Percentiles rank a stretch among this genome's conserved stretches.
phyloP scores from a whole-genome alignment of 1,284 basidiomycete species.

The Fereydounia khargensis region DNA sequence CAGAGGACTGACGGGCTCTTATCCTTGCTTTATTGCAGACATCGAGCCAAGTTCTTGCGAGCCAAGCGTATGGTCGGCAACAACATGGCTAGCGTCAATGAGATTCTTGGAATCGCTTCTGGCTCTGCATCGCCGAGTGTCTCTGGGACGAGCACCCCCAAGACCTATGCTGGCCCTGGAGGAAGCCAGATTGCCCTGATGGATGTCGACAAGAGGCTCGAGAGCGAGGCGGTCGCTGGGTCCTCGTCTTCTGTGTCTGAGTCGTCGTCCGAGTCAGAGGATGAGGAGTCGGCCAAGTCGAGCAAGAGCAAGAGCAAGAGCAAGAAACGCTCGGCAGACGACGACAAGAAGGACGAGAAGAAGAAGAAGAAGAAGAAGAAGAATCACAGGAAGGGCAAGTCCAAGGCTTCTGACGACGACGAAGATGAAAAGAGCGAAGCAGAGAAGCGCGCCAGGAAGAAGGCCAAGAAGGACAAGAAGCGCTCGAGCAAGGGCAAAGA shows the following conservation, averaged over 20 bases:
- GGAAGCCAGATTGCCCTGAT: conserved; percentile 25
- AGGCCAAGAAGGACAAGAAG: conserved; percentile 23
- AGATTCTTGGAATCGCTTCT: conserved; percentile 49
- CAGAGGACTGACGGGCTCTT: no score
- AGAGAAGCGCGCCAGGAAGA: conserved; percentile 5
- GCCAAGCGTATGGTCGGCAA: conserved; percentile 49
- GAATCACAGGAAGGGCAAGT: conserved; percentile 6
- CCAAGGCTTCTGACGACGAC: not conserved
- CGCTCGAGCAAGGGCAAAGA: not conserved
- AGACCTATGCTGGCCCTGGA: conserved; percentile 28
- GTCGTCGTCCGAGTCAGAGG: not conserved
- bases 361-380: conserved; percentile 5
- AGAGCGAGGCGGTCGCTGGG: conserved; percentile 5
- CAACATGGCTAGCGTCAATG: conserved; percentile 45
- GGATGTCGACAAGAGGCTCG: conserved; percentile 26
- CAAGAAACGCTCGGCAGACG: conserved; percentile 1
- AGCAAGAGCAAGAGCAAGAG: conserved; percentile 2
- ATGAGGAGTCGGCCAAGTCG: no score
- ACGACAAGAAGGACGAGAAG: conserved; percentile 1
- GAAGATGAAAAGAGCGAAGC: conserved; percentile 1
- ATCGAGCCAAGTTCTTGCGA: conserved; percentile 52
- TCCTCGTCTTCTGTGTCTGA: not conserved
- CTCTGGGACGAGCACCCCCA: conserved; percentile 2
- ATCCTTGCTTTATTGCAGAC: conserved; percentile 2
- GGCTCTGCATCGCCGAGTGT: conserved; percentile 2